Base-by-base conservation (phyloP, 2,329 filamentous ascomycete genomes). In the Sarocladium oryzae region DNA sequence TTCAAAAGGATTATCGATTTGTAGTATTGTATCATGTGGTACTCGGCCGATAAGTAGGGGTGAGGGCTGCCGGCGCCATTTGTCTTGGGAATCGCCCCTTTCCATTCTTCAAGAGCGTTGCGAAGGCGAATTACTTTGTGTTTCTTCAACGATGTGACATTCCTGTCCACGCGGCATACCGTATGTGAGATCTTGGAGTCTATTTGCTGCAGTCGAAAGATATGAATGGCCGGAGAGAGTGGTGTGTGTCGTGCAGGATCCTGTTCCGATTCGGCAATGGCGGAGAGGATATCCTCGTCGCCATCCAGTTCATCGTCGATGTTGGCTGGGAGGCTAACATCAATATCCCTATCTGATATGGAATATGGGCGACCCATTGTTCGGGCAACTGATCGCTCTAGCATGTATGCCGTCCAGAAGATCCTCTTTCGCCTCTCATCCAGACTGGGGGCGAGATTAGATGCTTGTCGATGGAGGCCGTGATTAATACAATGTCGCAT, bases 291-390 rank as follows among this genome's bases (percentile, higher is more conserved):
- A 10, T 41, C 37, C n/a, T 41, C 37, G 7, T 41, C 37, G 5
- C 7, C n/a, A 11, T 20, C 20, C 21, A 41, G 18, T 4, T 58
- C 59, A 45, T 66, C 64, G 51, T 64, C 57, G 33, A 66, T 58
- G 26, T 66, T 64, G 3, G 63, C 52, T 3, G 62, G 62, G 1
- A 61, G 53, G 55, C 63, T 63, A 3, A 60, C 60, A 35, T 66
- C 63, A 24, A 67, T 59, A 4, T 57, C 59, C 8, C 60, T 48
- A 16, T 61, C 56, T 0, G 55, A 50, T 6, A 66, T 56, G 3
- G 61, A 58, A 2, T 62, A 52, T 1, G 64, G 64, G 5, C 64
- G 28, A 6, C 51, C 51, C 40, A 52, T 23, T 11, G 51, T 52
- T n/a, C 45, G 26, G 11, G 51, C 40, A 26, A 40, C 30, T 9